Percentiles rank a stretch among this genome's conserved stretches.
Conservation (phyloP, 495 filamentous ascomycete species). For the Staphylotrichum longicolle region DNA sequence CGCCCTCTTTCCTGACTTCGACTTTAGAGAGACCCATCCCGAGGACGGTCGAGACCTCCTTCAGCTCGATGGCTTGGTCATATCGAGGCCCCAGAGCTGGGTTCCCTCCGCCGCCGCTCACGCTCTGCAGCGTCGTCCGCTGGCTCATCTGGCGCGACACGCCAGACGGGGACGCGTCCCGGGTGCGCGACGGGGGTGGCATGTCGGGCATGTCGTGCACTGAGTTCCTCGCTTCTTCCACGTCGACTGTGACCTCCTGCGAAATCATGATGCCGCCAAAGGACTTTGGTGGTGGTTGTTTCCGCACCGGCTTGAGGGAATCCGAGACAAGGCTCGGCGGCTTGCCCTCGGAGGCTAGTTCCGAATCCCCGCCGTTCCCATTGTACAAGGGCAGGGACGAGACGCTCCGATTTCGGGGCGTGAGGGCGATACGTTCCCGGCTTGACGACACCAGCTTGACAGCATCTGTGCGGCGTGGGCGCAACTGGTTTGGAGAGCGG, state of each 20-base stretch:
- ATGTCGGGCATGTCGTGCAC: not conserved
- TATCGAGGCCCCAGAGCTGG: constrained; percentile 6
- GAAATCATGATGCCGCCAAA: constrained; percentile 47
- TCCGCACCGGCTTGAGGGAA: not conserved
- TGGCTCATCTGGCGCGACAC: constrained; percentile 13
- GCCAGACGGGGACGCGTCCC: not conserved
- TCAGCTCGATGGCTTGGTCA: constrained; percentile 19
- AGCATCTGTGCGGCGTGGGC: constrained; percentile 1
- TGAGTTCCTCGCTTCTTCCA: constrained; percentile 16
- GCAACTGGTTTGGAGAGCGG: not conserved
- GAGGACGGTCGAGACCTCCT: constrained; percentile 16
- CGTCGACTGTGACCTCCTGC: constrained; percentile 38
- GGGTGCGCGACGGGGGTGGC: not conserved
- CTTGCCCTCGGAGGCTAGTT: not conserved
- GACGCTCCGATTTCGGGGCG: constrained; percentile 20
- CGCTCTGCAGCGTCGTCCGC: not conserved
- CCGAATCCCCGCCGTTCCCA: not conserved
- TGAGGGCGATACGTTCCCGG: constrained; percentile 20
- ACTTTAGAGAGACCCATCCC: constrained; percentile 19
- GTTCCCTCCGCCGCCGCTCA: not conserved
- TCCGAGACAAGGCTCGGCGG: not conserved
- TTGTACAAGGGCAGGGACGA: constrained; percentile 19
- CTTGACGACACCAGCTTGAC: constrained; percentile 16
- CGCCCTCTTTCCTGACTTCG: constrained; percentile 29
- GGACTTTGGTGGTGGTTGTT: constrained; percentile 14